A percentile compares a stretch with the other conserved stretches of the same genome.
These are phyloP conservation scores for Trypanosoma cruzi DNA, from an alignment of 208 protist species.

Conservation along the genomic window DNA sequence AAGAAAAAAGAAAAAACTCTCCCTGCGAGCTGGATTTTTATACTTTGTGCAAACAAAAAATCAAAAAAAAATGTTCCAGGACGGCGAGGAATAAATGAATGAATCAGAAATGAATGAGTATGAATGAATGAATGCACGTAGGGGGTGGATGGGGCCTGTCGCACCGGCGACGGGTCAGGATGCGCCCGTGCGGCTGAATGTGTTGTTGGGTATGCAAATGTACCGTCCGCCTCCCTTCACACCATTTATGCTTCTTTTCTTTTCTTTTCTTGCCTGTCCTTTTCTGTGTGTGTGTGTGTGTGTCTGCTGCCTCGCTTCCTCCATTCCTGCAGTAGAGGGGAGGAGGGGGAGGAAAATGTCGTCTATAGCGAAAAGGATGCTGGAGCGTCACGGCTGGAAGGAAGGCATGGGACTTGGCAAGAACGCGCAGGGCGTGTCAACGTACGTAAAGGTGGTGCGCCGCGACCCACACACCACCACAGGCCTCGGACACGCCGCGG, in stretches of 20 bases:
- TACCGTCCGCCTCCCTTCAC: too few relatives aligned
- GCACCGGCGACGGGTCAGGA: too few relatives aligned
- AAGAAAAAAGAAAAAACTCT: too few relatives aligned
- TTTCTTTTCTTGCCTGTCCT: neutral
- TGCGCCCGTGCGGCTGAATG: too few relatives aligned
- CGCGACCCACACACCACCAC: conserved; percentile 67
- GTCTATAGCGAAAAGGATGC: conserved; percentile 70
- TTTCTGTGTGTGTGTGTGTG: conserved; percentile 14
- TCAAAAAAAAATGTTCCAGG: too few relatives aligned
- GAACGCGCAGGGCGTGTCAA: conserved; percentile 57
- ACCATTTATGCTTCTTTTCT: neutral
- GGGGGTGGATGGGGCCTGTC: too few relatives aligned
- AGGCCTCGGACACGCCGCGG: conserved; percentile 75
- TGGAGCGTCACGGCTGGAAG: conserved; percentile 88
- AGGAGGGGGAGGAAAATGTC: conserved; percentile 42
- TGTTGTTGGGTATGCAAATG: too few relatives aligned
- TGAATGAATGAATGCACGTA: too few relatives aligned
- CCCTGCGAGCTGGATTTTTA: too few relatives aligned
- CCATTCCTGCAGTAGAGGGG: neutral
- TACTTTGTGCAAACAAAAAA: too few relatives aligned
- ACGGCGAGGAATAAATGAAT: too few relatives aligned
- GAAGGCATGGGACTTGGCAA: conserved; percentile 86
- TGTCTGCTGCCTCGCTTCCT: neutral
- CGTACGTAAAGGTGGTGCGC: conserved; percentile 78
- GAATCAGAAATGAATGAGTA: too few relatives aligned